These are phyloP conservation scores for Myochromella boudieri DNA, from an alignment of 768 basidiomycete genomes.

Conservation along the genomic window DNA sequence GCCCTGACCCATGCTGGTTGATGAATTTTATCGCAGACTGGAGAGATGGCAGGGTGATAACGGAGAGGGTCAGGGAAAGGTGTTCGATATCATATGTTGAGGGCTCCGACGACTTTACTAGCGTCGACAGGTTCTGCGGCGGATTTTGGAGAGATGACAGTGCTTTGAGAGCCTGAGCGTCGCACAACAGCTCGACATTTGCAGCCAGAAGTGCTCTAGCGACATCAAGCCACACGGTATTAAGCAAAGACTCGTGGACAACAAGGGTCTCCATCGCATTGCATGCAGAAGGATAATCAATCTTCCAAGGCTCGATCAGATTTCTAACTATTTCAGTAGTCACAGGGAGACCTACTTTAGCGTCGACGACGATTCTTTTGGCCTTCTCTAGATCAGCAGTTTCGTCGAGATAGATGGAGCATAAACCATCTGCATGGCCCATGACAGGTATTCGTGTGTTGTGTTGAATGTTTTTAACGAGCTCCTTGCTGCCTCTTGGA, in stretches of 20 bases:
- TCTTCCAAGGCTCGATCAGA: too few species aligned
- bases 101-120: constrained; percentile 53
- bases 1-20: constrained; percentile 91
- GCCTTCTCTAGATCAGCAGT: constrained; percentile 79
- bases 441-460: constrained; percentile 94
- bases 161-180: constrained; percentile 58
- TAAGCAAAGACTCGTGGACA: constrained; percentile 71
- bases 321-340: neutral
- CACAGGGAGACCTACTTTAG: constrained; percentile 64
- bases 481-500: constrained; percentile 89
- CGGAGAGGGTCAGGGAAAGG: constrained; percentile 81
- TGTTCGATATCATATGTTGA: constrained; percentile 85
- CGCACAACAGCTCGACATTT: constrained; percentile 80
- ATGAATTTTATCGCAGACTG: constrained; percentile 81
- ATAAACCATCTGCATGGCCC: constrained; percentile 98
- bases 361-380: constrained; percentile 78
- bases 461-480: constrained; percentile 88
- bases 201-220: constrained; percentile 68
- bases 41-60: constrained; percentile 72
- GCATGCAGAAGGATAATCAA: constrained; percentile 94
- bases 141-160: constrained; percentile 39
- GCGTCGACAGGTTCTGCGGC: constrained; percentile 39
- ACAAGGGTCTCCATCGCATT: constrained; percentile 91
- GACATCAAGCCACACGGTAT: constrained; percentile 79
- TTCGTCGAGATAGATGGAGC: constrained; percentile 87